Conservation (phyloP, 805 yeast genomes). For the Ogataea angusta region DNA sequence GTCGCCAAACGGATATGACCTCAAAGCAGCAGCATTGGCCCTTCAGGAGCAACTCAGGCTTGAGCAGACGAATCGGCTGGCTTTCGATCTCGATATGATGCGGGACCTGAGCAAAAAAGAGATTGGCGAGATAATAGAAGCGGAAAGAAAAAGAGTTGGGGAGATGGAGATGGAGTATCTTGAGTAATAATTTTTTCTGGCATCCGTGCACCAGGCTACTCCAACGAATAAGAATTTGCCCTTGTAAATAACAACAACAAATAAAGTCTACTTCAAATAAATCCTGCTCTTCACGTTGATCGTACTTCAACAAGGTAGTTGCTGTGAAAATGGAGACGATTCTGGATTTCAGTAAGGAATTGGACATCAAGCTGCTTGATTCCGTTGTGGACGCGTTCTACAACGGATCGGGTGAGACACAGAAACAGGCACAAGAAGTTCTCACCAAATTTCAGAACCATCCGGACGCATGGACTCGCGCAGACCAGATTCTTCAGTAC, state of each 20-base stretch:
- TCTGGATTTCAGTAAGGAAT: constrained; percentile 79
- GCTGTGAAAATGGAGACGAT: constrained; percentile 67
- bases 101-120: constrained; percentile 4
- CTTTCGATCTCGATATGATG: constrained; percentile 26
- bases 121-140: constrained; percentile 9
- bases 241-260: constrained; percentile 16
- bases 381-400: constrained; percentile 82
- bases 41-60: constrained; percentile 62
- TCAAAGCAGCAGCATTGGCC: constrained; percentile 55
- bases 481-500: constrained; percentile 80
- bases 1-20: constrained; percentile 2
- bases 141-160: constrained; percentile 12
- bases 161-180: constrained; percentile 4
- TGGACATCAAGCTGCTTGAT: constrained; percentile 78
- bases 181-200: background rate
- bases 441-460: constrained; percentile 85
- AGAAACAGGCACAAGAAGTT: constrained; percentile 66
- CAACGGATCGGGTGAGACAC: constrained; percentile 71
- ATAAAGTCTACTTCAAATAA: background rate
- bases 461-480: constrained; percentile 93
- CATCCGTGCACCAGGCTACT: constrained; percentile 11
- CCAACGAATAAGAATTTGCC: constrained; percentile 25
- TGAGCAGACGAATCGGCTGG: constrained; percentile 42
- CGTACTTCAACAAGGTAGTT: constrained; percentile 4
- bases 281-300: background rate